Conservation (phyloP, 176 grass and related monocot genomes). For the Aechmea fasciata region DNA sequence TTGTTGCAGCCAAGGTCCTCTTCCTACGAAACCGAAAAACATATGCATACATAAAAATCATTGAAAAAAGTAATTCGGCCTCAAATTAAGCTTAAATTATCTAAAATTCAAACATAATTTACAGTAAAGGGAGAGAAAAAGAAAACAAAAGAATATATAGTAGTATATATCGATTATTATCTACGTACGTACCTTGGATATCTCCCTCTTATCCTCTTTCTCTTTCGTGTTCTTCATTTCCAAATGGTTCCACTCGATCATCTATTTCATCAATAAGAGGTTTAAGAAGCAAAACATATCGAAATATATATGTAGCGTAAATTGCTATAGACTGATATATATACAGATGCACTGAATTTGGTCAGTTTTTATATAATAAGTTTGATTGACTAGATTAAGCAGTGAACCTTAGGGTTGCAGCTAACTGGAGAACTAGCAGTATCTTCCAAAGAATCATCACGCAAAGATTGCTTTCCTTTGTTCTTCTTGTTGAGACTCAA, state of each 20-base stretch:
- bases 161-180: not conserved
- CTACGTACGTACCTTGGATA: not conserved
- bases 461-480: conserved; percentile 8
- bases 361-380: too few relatives aligned
- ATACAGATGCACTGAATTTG: too few relatives aligned
- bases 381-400: too few relatives aligned
- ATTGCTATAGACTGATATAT: too few relatives aligned
- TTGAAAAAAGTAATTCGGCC: too few relatives aligned
- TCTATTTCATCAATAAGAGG: not conserved
- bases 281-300: not conserved
- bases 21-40: not conserved
- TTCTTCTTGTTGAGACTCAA: not conserved
- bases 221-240: not conserved
- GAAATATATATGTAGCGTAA: not conserved
- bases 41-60: not conserved
- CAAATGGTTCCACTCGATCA: not conserved
- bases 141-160: not conserved
- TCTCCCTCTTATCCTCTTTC: not conserved
- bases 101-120: not conserved
- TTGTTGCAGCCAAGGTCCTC: not conserved
- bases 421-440: conserved; percentile 38
- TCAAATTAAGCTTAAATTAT: too few relatives aligned
- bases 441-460: conserved; percentile 37
- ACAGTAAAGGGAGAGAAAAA: not conserved
- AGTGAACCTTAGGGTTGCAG: conserved; percentile 22